Conservation (phyloP, 2,329 filamentous ascomycete genomes). For the Penicillium italicum region DNA sequence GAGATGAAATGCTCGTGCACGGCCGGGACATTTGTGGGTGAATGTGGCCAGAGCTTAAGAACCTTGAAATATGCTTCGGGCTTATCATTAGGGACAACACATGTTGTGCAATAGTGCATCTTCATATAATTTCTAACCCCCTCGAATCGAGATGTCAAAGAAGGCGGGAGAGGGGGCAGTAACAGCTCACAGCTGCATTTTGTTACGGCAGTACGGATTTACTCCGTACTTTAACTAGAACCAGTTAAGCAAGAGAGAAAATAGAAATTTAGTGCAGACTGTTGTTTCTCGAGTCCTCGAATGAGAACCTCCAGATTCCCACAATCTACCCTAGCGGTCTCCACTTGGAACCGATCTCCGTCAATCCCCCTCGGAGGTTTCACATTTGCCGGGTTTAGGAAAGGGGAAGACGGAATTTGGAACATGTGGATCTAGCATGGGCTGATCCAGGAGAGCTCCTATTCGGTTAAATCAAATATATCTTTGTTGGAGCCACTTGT, state of each 20-base stretch:
- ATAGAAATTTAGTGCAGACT: neutral
- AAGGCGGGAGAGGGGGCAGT: neutral
- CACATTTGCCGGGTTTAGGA: conserved; percentile 23
- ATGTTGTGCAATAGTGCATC: too few species aligned
- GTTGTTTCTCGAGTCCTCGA: conserved; percentile 1
- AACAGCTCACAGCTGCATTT: neutral
- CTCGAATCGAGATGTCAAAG: neutral
- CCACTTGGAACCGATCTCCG: conserved; percentile 17
- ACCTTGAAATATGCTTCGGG: neutral
- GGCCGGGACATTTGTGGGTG: neutral
- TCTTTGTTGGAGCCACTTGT: too few species aligned
- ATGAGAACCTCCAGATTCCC: conserved; percentile 5
- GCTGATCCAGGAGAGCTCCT: too few species aligned
- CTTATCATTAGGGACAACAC: too few species aligned
- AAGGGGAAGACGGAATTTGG: too few species aligned
- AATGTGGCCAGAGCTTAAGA: neutral
- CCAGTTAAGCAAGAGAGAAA: neutral
- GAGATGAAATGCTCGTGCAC: conserved; percentile 7
- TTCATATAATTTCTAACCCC: neutral
- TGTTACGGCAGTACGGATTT: neutral
- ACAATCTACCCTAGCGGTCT: conserved; percentile 10
- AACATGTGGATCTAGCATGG: too few species aligned
- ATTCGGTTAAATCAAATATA: too few species aligned
- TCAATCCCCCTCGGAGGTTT: conserved; percentile 17
- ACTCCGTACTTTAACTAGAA: neutral